Evolutionary conservation across 2,329 filamentous ascomycete genomes (phyloP), one percentile per base, ranked within the genome.

Genomic region (Phoma herbarum): DNA sequence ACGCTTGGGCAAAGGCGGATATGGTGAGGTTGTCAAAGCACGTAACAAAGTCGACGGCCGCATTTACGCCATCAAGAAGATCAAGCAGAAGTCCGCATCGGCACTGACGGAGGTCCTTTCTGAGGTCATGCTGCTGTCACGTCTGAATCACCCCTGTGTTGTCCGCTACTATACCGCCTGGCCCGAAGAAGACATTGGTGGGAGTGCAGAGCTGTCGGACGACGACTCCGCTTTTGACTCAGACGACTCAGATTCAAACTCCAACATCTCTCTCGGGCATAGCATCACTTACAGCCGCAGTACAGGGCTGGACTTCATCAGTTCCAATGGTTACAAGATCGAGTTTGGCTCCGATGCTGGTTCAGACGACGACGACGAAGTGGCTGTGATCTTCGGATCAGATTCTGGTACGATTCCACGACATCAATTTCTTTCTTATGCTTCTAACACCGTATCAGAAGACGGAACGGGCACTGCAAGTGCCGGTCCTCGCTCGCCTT

Each of bases 11-110:
- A 96, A 94, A 75, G 95, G 95, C 42, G 95, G 94, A 0, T 99
- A 97, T 78, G 95, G 95, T 5, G 92, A 97, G 78, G 95, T 99
- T 22, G 92, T 98, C 54, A 96, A 97, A 75, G 94, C 94, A 2
- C 87, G 94, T 29, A 96, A 97, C 77, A 97, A 95, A 79, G 86
- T 97, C 4, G 95, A 98, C 74, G 92, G 92, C 0, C 91, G 93
- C 57, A 89, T 96, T 42, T 99, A 98, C 77, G 95, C 95, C 18
- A 91, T 99, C 74, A 99, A 99, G 77, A 97, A 98, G 75, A 95
- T 99, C 61, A 92, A 88, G 1, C 91, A 95, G 66, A 89, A 89
- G 50, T 92, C 92, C 1, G 86, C 90, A 25, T 85, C 88, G 11
- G 82, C 84, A 5, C 82, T 98, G 37, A 93, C 90, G 0, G 91